Evolutionary conservation across 176 grass and related monocot species (phyloP), one percentile per base, ranked within the genome.

Genomic region (Oryza nivara): DNA sequence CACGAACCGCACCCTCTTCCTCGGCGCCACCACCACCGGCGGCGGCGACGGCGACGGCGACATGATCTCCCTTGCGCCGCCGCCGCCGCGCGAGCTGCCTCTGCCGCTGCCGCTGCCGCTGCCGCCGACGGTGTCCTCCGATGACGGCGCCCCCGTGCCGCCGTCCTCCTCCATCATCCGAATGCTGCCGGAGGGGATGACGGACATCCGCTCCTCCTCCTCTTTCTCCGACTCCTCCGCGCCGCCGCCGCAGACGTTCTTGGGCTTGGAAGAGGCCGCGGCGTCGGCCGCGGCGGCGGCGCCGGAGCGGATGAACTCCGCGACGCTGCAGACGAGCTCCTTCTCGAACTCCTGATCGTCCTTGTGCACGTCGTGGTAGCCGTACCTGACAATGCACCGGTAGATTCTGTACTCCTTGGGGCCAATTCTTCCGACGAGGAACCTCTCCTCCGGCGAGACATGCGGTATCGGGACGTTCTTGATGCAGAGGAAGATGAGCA

Each of bases 311-410:
- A 99, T 99, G 88, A 96, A 99, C 88, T 96, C 96, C 0, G 93
- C 96, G 5, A 99, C 68, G 89, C 96, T 99, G 89, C 89, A 99
- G 44, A 92, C 82, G 0, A 99, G 80, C 83, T 99, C 96, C 88
- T 89, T 94, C 85, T 99, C 96, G 58, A 99, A 96, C 81, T 99
- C 93, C 23, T 92, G 69, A 72, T 99, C 93, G 28, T 99, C 96
- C 83, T 92, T 96, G 86, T 87, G 96, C 74, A 94, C 88, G 72
- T 99, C 96, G 26, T 90, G 93, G 84, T 99, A 99, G 4, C 96
- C 93, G 6, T 99, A 99, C 36, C 91, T 84, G 73, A 99, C 91
- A 23, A 99, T 92, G 86, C 96, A 99, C 61, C 96, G 88, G 77
- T 99, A 99, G 30, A 99, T 80, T 22, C 93, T 73, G 84, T 94